These are phyloP conservation scores for Termitomyces sp. DNA, from an alignment of 768 basidiomycete species.

Conservation along the genomic window DNA sequence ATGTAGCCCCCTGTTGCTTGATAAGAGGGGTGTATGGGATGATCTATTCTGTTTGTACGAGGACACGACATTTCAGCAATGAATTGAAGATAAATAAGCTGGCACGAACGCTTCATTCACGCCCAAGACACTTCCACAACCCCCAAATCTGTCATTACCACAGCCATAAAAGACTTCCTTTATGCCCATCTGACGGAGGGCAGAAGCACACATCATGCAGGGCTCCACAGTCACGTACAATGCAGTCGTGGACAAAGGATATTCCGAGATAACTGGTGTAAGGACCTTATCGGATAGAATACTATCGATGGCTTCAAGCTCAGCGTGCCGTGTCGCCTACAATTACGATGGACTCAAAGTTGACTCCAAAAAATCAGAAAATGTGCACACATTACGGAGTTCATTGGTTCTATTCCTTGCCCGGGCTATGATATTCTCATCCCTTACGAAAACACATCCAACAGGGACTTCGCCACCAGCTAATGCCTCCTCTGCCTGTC, in stretches of 20 bases:
- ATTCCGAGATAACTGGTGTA: slow-evolving; percentile 42
- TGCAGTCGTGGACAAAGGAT: slow-evolving; percentile 73
- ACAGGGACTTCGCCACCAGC: slow-evolving; percentile 88
- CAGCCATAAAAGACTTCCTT: slow-evolving; percentile 89
- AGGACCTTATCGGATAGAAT: slow-evolving; percentile 63
- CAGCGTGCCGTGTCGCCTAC: slow-evolving; percentile 96
- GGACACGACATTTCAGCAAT: not conserved
- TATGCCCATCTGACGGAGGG: slow-evolving; percentile 90
- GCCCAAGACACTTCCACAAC: slow-evolving; percentile 90
- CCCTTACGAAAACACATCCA: slow-evolving; percentile 90
- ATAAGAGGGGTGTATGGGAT: slow-evolving; percentile 74
- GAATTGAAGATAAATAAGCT: not conserved
- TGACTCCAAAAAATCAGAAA: not conserved
- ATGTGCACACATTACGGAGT: slow-evolving; percentile 68
- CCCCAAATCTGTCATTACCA: slow-evolving; percentile 93
- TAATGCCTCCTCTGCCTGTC: slow-evolving; percentile 81
- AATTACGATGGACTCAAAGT: not conserved
- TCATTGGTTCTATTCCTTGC: slow-evolving; percentile 95
- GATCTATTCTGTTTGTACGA: slow-evolving; percentile 47
- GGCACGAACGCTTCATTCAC: slow-evolving; percentile 67
- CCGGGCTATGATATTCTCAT: slow-evolving; percentile 69
- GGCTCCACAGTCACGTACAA: slow-evolving; percentile 99
- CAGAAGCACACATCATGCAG: slow-evolving; percentile 98
- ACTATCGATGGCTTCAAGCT: slow-evolving; percentile 91
- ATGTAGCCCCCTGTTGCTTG: slow-evolving; percentile 68